Evolutionary conservation across 495 filamentous ascomycete genomes (phyloP).

Genomic region (Annulohypoxylon moriforme): DNA sequence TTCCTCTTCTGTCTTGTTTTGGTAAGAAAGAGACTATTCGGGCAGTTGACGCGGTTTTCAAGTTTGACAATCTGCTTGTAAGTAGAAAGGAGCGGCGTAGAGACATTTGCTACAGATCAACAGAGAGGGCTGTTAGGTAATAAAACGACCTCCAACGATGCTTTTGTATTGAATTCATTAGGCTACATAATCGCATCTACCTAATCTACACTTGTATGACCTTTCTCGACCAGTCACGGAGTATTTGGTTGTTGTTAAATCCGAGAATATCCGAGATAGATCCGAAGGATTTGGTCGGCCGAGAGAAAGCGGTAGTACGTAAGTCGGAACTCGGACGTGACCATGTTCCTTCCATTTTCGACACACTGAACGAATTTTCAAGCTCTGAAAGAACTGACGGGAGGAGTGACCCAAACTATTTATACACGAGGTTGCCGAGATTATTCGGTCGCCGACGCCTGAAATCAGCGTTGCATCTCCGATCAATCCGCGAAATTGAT

Average conservation of each 20-base stretch:
- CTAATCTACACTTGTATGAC: background rate
- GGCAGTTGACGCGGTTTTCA: background rate
- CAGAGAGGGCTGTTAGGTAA: background rate
- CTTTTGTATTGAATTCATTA: constrained; percentile 4
- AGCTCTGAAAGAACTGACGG: too few relatives aligned
- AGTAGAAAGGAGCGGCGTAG: constrained; percentile 5
- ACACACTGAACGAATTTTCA: background rate
- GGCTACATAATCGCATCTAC: constrained; percentile 4
- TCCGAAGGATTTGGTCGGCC: constrained; percentile 11
- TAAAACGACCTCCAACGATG: background rate
- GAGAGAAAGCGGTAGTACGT: background rate
- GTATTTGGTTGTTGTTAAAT: constrained; percentile 20
- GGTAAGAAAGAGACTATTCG: constrained; percentile 14
- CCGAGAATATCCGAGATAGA: constrained; percentile 28
- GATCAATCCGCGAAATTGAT: background rate
- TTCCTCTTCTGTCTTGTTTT: constrained; percentile 8
- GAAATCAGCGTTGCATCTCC: background rate
- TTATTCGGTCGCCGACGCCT: background rate
- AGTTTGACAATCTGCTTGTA: constrained; percentile 11
- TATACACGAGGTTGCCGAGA: background rate
- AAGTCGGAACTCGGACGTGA: background rate
- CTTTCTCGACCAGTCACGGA: constrained; percentile 3
- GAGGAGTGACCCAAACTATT: background rate
- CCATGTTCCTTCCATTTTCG: background rate
- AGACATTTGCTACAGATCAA: constrained; percentile 9